These are phyloP conservation scores for Penicillium egyptiacum DNA, from an alignment of 495 filamentous ascomycete species.

Conservation along the genomic window DNA sequence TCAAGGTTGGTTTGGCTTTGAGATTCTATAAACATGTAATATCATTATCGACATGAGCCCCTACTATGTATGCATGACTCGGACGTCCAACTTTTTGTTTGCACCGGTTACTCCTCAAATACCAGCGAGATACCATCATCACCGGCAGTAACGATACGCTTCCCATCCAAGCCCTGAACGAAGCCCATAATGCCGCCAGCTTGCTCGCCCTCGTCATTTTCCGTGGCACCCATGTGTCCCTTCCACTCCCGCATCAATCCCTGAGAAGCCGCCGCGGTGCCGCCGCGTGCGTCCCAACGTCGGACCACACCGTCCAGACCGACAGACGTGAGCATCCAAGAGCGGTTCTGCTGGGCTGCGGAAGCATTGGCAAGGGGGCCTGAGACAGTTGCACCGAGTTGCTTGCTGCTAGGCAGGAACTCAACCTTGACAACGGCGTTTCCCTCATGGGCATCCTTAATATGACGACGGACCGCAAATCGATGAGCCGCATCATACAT, in stretches of 20 bases:
- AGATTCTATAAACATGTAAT: constrained; percentile 15
- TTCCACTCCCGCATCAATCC: constrained; percentile 77
- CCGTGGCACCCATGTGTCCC: constrained; percentile 75
- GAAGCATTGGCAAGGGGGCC: constrained; percentile 27
- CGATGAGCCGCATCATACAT: constrained; percentile 81
- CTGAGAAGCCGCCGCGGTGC: constrained; percentile 60
- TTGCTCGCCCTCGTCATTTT: constrained; percentile 58
- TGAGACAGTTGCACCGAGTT: constrained; percentile 26
- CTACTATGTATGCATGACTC: constrained; percentile 9
- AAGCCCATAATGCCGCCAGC: constrained; percentile 86
- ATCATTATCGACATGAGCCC: constrained; percentile 15
- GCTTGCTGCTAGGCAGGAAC: constrained; percentile 59
- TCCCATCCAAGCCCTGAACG: constrained; percentile 69
- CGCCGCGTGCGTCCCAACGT: constrained; percentile 83
- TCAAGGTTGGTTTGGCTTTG: not conserved
- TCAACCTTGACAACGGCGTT: constrained; percentile 87
- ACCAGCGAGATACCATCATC: constrained; percentile 77
- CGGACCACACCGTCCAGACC: constrained; percentile 86
- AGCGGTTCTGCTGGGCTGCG: constrained; percentile 33
- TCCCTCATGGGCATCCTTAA: constrained; percentile 76
- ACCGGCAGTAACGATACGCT: constrained; percentile 78
- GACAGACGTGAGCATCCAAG: constrained; percentile 72
- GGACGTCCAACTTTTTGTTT: not conserved
- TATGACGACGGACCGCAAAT: constrained; percentile 78
- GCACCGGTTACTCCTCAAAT: constrained; percentile 52